These are phyloP conservation scores for Pelargonium myrrhifolium DNA, from an alignment of 441 rosid genomes.

Conservation along the genomic window DNA sequence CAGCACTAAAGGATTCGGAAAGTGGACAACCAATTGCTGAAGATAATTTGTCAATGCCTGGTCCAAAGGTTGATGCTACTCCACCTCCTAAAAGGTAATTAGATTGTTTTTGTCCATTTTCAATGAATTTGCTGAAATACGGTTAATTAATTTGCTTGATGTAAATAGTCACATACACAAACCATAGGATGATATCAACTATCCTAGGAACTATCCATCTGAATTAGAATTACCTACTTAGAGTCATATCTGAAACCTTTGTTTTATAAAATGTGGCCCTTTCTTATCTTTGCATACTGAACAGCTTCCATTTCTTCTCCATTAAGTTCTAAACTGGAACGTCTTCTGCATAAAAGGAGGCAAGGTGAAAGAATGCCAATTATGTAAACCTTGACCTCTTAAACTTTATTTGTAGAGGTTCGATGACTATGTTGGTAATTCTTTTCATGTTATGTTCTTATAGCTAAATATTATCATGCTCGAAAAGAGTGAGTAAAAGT, in stretches of 20 bases:
- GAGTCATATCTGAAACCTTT: neutral
- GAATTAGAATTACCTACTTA: neutral
- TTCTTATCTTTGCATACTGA: neutral
- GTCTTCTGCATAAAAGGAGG: neutral
- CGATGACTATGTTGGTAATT: no score
- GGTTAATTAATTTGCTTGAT: neutral
- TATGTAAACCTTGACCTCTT: neutral
- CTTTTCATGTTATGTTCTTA: no score
- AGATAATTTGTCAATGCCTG: conserved; percentile 22
- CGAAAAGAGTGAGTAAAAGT: no score
- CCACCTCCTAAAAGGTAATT: conserved; percentile 57
- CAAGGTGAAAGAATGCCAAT: neutral
- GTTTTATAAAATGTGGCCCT: neutral
- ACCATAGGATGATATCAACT: neutral
- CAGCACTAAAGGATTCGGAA: conserved; percentile 20
- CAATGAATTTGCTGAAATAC: neutral
- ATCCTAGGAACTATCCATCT: neutral
- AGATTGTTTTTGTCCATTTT: neutral
- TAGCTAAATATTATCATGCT: no score
- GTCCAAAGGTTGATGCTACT: conserved; percentile 37
- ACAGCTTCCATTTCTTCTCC: neutral
- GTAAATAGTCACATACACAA: neutral
- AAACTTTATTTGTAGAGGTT: no score
- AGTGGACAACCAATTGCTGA: conserved; percentile 25
- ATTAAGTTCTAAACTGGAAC: neutral